Evolutionary conservation across 208 protist species (phyloP).

Genomic region (Leishmania turanica): DNA sequence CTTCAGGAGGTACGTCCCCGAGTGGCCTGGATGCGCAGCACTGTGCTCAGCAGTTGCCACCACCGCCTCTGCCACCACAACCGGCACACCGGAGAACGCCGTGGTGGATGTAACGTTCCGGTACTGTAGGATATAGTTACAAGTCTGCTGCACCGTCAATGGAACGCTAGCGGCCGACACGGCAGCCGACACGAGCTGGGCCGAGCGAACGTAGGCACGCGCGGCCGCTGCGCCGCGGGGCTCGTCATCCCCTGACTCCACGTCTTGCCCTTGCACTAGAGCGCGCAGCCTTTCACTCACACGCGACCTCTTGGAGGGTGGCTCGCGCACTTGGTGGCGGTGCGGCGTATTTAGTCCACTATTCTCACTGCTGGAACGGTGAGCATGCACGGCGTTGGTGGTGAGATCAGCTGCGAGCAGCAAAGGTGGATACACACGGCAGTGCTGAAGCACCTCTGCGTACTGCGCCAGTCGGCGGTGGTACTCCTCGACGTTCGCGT

Average conservation of each 20-base stretch:
- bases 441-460: conserved; percentile 32
- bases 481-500: conserved; percentile 30
- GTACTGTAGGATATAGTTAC: conserved; percentile 54
- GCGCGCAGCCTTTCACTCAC: conserved; percentile 23
- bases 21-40: conserved; percentile 17
- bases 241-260: conserved; percentile 16
- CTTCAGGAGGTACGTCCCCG: conserved; percentile 48
- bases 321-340: neutral
- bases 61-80: conserved; percentile 58
- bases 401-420: conserved; percentile 9
- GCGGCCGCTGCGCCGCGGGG: conserved; percentile 12
- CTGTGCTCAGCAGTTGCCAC: conserved; percentile 49
- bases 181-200: conserved; percentile 25
- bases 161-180: conserved; percentile 8
- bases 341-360: neutral
- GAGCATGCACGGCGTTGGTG: neutral
- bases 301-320: conserved; percentile 8
- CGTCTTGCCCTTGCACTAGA: conserved; percentile 10
- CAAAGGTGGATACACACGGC: conserved; percentile 26
- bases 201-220: conserved; percentile 34
- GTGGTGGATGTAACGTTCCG: conserved; percentile 14
- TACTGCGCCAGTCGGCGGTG: conserved; percentile 32
- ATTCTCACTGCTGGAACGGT: neutral
- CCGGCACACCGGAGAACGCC: conserved; percentile 28
- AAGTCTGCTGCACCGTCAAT: conserved; percentile 34